Evolutionary conservation across 257 asterid genomes (phyloP), one percentile per base, ranked within the genome.

Genomic region (Scutellaria barbata): DNA sequence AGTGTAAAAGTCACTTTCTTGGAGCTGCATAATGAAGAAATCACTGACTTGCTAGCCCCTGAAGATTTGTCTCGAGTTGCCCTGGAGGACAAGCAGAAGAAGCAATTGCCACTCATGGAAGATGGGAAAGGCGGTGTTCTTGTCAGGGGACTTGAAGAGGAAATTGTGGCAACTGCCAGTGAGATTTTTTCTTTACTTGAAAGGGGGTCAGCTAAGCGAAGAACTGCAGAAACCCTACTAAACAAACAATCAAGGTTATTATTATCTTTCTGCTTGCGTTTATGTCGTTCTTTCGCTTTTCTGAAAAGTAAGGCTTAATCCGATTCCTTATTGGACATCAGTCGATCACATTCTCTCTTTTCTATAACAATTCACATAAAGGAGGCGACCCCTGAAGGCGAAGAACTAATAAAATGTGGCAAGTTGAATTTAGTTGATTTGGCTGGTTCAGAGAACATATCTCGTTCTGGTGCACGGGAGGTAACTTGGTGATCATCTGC

Each of bases 111-210:
- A 48, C 89, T 92, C 14, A 89, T 92, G 95, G 96, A 92, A 77
- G 98, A 92, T 77, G 96, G 96, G 13, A 89, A 89, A 79, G 95
- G 98, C n/a, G 98, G 96, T 22, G 98, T 89, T 74, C 88, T 92
- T 70, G 95, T 92, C 10, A 86, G 95, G 77, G 98, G 98, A 14
- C 82, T 92, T 1, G 98, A 92, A 69, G 96, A 92, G 77, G 96
- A 92, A 78, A 92, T 92, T 53, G 96, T 89, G 25, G 76, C 94
- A 6, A 87, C 82, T 80, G 91, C 95, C 11, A 82, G 71, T 72
- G 96, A 89, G 76, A 92, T 92, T 54, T 92, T 86, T 71, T 75
- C 93, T 11, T 74, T 89, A 69, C 93, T 89, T 48, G 97, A 92
- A 74, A 80, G 94, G 77, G 98, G 98, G 2, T 87, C 96, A 52